Evolutionary conservation across 208 protist genomes (phyloP).

Genomic region (Trypanosoma avium): DNA sequence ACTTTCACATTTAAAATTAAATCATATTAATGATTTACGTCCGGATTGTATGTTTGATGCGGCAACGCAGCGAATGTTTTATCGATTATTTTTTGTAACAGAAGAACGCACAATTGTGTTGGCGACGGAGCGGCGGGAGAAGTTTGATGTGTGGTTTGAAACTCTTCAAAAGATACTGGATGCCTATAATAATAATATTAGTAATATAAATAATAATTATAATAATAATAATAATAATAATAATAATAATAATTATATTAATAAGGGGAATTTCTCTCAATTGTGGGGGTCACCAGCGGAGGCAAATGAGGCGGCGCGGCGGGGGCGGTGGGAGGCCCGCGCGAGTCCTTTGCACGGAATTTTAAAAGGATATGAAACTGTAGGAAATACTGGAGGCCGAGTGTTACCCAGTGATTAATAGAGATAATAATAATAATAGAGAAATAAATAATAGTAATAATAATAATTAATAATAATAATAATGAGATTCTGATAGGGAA

Average conservation of each 20-base stretch:
- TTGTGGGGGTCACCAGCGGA: slow-evolving; percentile 33
- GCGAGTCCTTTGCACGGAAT: slow-evolving; percentile 62
- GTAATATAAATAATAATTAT: too few relatives aligned
- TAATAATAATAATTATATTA: too few relatives aligned
- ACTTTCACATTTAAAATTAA: slow-evolving; percentile 52
- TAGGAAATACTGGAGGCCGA: not conserved
- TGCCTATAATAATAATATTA: too few relatives aligned
- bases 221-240: too few relatives aligned
- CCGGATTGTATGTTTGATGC: slow-evolving; percentile 62
- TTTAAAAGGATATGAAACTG: slow-evolving; percentile 17
- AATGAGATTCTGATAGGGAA: too few relatives aligned
- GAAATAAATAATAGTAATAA: not conserved
- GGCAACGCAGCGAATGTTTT: slow-evolving; percentile 46
- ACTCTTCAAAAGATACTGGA: slow-evolving; percentile 54
- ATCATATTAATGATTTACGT: slow-evolving; percentile 40
- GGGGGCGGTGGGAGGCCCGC: slow-evolving; percentile 40
- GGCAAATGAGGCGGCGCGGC: slow-evolving; percentile 26
- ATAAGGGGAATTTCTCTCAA: slow-evolving; percentile 34
- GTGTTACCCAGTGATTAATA: slow-evolving; percentile 24
- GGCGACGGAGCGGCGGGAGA: slow-evolving; percentile 67
- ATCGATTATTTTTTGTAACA: slow-evolving; percentile 55
- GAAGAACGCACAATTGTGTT: slow-evolving; percentile 47
- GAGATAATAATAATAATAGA: not conserved
- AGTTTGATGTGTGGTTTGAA: slow-evolving; percentile 81
- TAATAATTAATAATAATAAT: not conserved